Conservation (phyloP, 805 yeast species). For the Kazachstania africana region DNA sequence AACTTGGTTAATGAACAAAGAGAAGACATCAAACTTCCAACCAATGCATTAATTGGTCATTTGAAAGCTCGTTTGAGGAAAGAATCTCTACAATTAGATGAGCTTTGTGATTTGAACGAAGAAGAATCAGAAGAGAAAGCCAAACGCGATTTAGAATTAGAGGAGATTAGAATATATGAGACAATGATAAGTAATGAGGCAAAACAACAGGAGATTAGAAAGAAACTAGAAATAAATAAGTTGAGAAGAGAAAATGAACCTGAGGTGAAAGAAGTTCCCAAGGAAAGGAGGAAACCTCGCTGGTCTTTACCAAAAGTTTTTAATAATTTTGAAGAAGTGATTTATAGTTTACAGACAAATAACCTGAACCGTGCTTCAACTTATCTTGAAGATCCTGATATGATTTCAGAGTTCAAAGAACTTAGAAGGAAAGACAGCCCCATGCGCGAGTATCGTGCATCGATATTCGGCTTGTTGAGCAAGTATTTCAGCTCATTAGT, state of each 20-base stretch:
- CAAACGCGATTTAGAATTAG: slow-evolving; percentile 7
- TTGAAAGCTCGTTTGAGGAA: slow-evolving; percentile 39
- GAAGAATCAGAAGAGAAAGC: slow-evolving; percentile 9
- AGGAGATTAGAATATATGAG: slow-evolving; percentile 14
- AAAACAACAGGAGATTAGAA: slow-evolving; percentile 15
- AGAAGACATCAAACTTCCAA: slow-evolving; percentile 71
- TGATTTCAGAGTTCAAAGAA: slow-evolving; percentile 4
- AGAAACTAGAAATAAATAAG: slow-evolving; percentile 13
- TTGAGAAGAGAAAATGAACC: slow-evolving; percentile 5
- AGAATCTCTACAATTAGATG: slow-evolving; percentile 42
- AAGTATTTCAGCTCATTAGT: slow-evolving; percentile 10
- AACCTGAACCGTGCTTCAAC: slow-evolving; percentile 7
- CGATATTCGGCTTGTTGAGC: slow-evolving; percentile 4
- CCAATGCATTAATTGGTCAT: slow-evolving; percentile 59
- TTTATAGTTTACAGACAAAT: slow-evolving; percentile 7
- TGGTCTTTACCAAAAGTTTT: slow-evolving; percentile 12
- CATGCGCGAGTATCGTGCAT: slow-evolving; percentile 5
- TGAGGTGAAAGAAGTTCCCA: slow-evolving; percentile 3
- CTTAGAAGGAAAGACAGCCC: slow-evolving; percentile 4
- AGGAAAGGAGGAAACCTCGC: background rate
- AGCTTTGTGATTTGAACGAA: slow-evolving; percentile 36
- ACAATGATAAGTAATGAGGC: slow-evolving; percentile 12
- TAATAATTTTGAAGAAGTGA: slow-evolving; percentile 13
- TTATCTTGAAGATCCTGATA: slow-evolving; percentile 8
- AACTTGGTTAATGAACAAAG: slow-evolving; percentile 47